A percentile compares a stretch with the other conserved stretches of the same genome.
phyloP scores from a whole-genome alignment of 179 eudicot species.

The Actinidia arguta region DNA sequence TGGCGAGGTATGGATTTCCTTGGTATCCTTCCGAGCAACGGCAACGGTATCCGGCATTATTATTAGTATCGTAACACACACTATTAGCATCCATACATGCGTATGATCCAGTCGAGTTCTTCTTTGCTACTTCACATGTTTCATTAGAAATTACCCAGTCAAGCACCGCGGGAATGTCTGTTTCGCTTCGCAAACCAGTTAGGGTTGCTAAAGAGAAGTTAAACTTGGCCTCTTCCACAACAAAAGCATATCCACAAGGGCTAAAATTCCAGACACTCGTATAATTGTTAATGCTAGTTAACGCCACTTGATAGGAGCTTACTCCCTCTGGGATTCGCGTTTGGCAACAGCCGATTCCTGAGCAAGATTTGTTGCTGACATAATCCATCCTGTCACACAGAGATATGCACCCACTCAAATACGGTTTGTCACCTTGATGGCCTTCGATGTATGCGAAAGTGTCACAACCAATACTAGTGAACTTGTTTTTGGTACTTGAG shows the following conservation, averaged over 20 bases:
- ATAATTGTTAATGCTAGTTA: slow-evolving; percentile 20
- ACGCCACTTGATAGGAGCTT: not conserved
- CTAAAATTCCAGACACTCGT: not conserved
- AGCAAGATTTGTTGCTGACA: slow-evolving; percentile 24
- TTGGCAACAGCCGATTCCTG: slow-evolving; percentile 48
- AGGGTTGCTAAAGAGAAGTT: not conserved
- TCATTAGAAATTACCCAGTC: slow-evolving; percentile 28
- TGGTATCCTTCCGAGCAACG: slow-evolving; percentile 10
- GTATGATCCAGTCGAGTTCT: too few relatives aligned
- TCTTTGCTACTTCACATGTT: slow-evolving; percentile 9
- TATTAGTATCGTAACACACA: not conserved
- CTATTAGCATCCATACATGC: not conserved
- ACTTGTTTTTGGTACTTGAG: too few relatives aligned
- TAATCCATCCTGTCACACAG: not conserved
- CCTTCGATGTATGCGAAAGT: too few relatives aligned
- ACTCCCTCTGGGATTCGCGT: slow-evolving; percentile 36
- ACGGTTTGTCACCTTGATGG: too few relatives aligned
- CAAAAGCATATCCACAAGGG: slow-evolving; percentile 31
- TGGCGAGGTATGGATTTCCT: slow-evolving; percentile 13
- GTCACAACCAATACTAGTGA: too few relatives aligned
- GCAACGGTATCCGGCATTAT: slow-evolving; percentile 22
- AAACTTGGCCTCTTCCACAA: not conserved
- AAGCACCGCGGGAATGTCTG: slow-evolving; percentile 15
- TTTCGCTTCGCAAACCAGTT: too few relatives aligned
- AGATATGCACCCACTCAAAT: slow-evolving; percentile 32